phyloP scores from a whole-genome alignment of 495 filamentous ascomycete species.

The Tuber indicum region DNA sequence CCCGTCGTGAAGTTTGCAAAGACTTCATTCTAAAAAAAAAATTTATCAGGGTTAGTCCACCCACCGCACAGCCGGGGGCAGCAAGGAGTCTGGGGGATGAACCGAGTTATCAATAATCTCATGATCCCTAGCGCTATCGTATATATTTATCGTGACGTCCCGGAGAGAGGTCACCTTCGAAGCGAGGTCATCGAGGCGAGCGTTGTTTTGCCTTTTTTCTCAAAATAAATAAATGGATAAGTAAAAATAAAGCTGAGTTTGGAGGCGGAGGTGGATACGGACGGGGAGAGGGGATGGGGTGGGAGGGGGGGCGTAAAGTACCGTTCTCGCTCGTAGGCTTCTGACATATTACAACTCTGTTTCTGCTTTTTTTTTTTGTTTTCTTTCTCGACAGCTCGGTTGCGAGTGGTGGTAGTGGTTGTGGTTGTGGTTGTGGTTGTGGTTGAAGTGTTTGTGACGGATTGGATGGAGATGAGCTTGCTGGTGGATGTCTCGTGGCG shows the following conservation, averaged over 20 bases:
- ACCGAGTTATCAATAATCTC: slow-evolving; percentile 80
- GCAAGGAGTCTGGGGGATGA: slow-evolving; percentile 35
- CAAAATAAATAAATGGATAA: no score
- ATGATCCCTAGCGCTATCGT: slow-evolving; percentile 84
- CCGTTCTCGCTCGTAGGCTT: slow-evolving; percentile 88
- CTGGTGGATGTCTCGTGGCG: no score
- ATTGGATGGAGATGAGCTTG: no score
- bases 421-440: not conserved
- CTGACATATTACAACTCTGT: slow-evolving; percentile 60
- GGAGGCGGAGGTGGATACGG: not conserved
- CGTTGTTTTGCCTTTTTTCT: slow-evolving; percentile 68
- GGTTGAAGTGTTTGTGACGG: no score
- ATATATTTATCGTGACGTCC: slow-evolving; percentile 96
- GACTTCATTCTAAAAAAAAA: slow-evolving; percentile 32
- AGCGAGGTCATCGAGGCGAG: slow-evolving; percentile 83
- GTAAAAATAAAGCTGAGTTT: not conserved
- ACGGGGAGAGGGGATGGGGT: not conserved
- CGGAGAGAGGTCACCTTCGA: slow-evolving; percentile 85
- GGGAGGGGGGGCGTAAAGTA: slow-evolving; percentile 1
- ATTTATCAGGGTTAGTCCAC: not conserved
- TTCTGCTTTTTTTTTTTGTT: not conserved
- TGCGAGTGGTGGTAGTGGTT: not conserved
- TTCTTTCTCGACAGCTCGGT: not conserved
- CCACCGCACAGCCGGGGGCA: not conserved
- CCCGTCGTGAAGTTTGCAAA: slow-evolving; percentile 46